A percentile compares a stretch with the other conserved stretches of the same genome.
Conservation (phyloP, 2,329 filamentous ascomycete species). For the Neopestalotiopsis clavispora region DNA sequence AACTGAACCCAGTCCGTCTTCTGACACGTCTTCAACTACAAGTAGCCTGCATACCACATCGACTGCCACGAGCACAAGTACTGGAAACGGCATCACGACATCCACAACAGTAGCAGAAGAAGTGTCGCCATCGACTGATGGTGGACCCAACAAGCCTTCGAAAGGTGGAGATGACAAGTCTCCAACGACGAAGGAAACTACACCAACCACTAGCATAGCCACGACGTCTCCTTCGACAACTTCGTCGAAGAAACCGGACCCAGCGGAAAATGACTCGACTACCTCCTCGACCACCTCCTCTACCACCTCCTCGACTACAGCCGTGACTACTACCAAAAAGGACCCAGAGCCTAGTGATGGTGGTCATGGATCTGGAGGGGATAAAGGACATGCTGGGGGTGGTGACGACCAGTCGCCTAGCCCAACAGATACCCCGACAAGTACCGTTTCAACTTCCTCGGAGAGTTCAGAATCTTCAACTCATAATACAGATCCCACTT, state of each 20-base stretch:
- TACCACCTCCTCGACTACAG: too few relatives aligned
- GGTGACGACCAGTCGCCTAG: neutral
- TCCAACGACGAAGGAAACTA: neutral
- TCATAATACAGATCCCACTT: neutral
- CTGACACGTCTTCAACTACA: neutral
- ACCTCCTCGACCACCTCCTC: too few relatives aligned
- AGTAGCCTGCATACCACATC: neutral
- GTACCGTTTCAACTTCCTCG: neutral
- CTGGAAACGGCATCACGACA: neutral
- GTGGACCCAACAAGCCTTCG: neutral
- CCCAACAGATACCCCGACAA: neutral
- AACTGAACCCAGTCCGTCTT: neutral
- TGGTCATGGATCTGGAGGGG: neutral
- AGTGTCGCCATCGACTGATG: neutral
- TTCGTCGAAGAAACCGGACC: neutral
- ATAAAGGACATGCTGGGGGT: neutral
- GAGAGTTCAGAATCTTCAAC: neutral
- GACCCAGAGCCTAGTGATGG: neutral
- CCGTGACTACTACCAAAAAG: neutral
- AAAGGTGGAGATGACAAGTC: neutral
- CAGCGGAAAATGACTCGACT: neutral
- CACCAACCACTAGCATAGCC: neutral
- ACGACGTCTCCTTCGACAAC: neutral
- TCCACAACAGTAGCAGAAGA: neutral
- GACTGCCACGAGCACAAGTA: neutral